Percentiles rank a stretch among this genome's conserved stretches.
Evolutionary conservation across 2,329 filamentous ascomycete species (phyloP).

Genomic region (Alternaria consortialis): DNA sequence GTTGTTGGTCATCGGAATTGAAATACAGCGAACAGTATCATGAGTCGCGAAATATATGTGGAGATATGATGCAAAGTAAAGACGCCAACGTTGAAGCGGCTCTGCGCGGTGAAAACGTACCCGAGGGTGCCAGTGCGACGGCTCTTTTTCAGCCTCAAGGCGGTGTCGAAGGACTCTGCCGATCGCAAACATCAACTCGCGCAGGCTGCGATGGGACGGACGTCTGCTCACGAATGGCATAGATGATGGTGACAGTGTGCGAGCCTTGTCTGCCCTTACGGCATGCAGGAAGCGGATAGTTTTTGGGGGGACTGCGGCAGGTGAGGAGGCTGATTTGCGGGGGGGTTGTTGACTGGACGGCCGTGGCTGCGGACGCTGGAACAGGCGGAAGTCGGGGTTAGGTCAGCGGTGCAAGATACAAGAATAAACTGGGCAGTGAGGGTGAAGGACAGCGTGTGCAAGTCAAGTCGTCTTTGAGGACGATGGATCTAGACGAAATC

Average conservation of each 20-base stretch:
- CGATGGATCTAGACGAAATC: neutral
- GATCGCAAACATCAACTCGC: slow-evolving; percentile 39
- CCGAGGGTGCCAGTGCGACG: slow-evolving; percentile 48
- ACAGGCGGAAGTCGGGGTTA: slow-evolving; percentile 13
- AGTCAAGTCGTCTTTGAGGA: neutral
- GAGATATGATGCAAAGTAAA: slow-evolving; percentile 25
- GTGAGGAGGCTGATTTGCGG: slow-evolving; percentile 31
- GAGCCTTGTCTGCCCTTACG: slow-evolving; percentile 16
- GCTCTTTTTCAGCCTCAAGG: slow-evolving; percentile 49
- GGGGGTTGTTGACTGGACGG: slow-evolving; percentile 22
- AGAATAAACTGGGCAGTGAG: neutral
- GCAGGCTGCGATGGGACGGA: slow-evolving; percentile 14
- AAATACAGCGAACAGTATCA: slow-evolving; percentile 16
- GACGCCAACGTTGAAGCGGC: slow-evolving; percentile 37
- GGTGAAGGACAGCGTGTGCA: neutral
- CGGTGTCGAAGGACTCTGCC: slow-evolving; percentile 45
- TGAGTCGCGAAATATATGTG: slow-evolving; percentile 16
- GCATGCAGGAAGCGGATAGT: slow-evolving; percentile 12
- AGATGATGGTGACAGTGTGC: slow-evolving; percentile 11
- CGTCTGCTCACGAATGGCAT: slow-evolving; percentile 21
- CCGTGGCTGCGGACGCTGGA: slow-evolving; percentile 15
- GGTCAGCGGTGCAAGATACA: slow-evolving; percentile 3
- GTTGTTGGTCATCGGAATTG: slow-evolving; percentile 19
- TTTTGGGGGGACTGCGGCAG: slow-evolving; percentile 12
- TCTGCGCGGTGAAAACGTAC: slow-evolving; percentile 50